phyloP scores from a whole-genome alignment of 2,329 filamentous ascomycete genomes.

The Blastomyces silverae region DNA sequence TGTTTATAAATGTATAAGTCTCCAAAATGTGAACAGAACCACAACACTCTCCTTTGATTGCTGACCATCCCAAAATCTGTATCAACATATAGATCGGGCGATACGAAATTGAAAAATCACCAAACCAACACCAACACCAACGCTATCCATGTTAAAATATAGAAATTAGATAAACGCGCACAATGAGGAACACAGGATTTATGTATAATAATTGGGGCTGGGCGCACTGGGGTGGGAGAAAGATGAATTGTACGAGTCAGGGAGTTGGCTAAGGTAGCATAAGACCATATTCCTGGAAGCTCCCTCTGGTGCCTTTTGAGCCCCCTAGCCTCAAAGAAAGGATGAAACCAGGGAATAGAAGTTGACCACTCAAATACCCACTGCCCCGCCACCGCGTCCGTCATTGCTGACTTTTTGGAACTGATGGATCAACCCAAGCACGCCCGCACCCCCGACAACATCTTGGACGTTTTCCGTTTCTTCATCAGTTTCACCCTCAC shows the following conservation, averaged over 20 bases:
- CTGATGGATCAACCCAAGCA: constrained; percentile 60
- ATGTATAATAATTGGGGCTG: not conserved
- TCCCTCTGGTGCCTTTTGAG: not conserved
- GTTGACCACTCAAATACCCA: constrained; percentile 1
- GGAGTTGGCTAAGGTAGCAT: not conserved
- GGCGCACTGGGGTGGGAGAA: not conserved
- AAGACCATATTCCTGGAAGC: not conserved
- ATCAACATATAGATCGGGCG: not conserved
- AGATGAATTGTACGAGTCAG: not conserved
- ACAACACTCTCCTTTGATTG: not conserved
- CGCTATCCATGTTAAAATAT: not conserved
- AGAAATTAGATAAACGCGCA: not conserved
- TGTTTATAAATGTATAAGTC: not conserved
- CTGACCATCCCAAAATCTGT: not conserved
- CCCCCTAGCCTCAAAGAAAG: not conserved
- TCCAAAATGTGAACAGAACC: not conserved
- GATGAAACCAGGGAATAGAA: not conserved
- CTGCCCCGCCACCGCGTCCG: constrained; percentile 31
- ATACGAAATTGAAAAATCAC: not conserved
- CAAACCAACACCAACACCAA: not conserved
- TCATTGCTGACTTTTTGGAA: constrained; percentile 53
- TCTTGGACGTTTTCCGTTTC: constrained; percentile 45
- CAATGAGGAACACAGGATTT: not conserved
- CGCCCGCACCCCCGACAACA: constrained; percentile 48
- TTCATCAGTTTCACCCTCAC: constrained; percentile 40